These are phyloP conservation scores for Cladorrhinum sp. DNA, from an alignment of 2,329 filamentous ascomycete species.

Conservation along the genomic window DNA sequence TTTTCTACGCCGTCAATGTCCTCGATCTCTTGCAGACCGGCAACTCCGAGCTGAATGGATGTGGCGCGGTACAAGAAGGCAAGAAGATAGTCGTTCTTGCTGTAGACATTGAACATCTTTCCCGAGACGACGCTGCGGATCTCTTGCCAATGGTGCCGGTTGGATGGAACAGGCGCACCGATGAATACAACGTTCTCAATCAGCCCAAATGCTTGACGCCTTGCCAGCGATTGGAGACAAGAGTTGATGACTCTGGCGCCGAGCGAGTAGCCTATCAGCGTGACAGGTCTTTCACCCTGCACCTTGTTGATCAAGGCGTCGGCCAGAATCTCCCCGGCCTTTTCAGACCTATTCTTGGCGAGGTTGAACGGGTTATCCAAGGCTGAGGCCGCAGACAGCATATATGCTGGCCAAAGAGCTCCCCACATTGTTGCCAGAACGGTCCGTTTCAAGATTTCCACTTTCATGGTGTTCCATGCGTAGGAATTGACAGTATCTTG, in stretches of 20 bases:
- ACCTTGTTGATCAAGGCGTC: conserved; percentile 79
- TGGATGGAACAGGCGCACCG: conserved; percentile 73
- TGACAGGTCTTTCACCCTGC: conserved; percentile 78
- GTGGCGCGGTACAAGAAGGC: conserved; percentile 84
- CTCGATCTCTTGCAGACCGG: conserved; percentile 72
- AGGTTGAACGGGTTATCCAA: conserved; percentile 82
- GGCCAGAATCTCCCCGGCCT: conserved; percentile 74
- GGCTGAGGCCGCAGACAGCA: conserved; percentile 63
- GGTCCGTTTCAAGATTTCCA: conserved; percentile 70
- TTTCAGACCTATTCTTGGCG: conserved; percentile 72
- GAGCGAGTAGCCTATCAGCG: conserved; percentile 75
- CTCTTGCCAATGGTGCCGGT: conserved; percentile 68
- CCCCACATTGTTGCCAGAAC: conserved; percentile 65
- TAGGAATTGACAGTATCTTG: conserved; percentile 68
- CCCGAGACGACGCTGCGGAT: conserved; percentile 78
- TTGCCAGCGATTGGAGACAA: conserved; percentile 72
- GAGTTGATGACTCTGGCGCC: conserved; percentile 80
- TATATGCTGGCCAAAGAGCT: conserved; percentile 66
- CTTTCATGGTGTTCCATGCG: conserved; percentile 71
- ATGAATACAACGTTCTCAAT: conserved; percentile 82
- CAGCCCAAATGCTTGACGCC: conserved; percentile 76
- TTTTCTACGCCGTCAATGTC: conserved; percentile 64
- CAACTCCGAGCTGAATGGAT: conserved; percentile 77
- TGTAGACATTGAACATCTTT: conserved; percentile 83
- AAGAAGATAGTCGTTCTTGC: conserved; percentile 81